phyloP scores from a whole-genome alignment of 2,329 filamentous ascomycete species.

The Allantophomopsis cytisporea region DNA sequence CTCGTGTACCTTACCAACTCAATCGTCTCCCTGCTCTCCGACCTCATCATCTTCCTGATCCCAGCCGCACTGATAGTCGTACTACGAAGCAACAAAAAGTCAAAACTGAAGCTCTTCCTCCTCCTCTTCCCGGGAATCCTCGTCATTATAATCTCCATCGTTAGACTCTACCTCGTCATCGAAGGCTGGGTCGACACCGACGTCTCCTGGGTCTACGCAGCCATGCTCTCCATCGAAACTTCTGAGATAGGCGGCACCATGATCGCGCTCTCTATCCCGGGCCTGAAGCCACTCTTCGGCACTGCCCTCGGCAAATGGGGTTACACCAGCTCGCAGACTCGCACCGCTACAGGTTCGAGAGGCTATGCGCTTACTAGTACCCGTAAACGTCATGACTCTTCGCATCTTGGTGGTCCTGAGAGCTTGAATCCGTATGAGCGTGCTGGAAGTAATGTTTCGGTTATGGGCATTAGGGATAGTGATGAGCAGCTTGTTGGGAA shows the following conservation, averaged over 20 bases:
- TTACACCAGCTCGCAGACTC: neutral
- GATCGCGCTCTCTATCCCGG: conserved; percentile 10
- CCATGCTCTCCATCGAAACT: conserved; percentile 9
- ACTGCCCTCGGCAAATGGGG: neutral
- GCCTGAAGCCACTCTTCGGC: neutral
- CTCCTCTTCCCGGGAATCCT: conserved; percentile 34
- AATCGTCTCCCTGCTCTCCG: conserved; percentile 31
- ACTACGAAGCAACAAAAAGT: conserved; percentile 28
- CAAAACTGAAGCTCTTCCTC: conserved; percentile 25
- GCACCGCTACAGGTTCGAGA: neutral
- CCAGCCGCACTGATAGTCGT: conserved; percentile 31
- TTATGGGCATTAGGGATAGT: neutral
- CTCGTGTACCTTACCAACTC: conserved; percentile 37
- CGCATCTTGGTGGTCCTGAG: too few species aligned
- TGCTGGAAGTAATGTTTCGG: neutral
- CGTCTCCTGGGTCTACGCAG: conserved; percentile 10
- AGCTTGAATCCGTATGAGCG: neutral
- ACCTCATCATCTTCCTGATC: conserved; percentile 34
- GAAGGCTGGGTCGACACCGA: conserved; percentile 9
- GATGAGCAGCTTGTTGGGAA: neutral
- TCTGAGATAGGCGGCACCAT: conserved; percentile 11
- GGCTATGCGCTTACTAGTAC: neutral
- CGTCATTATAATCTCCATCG: conserved; percentile 9
- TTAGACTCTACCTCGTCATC: conserved; percentile 6
- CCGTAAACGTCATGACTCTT: too few species aligned